Conservation (phyloP, 2,329 filamentous ascomycete species). For the Apiospora pterosperma region DNA sequence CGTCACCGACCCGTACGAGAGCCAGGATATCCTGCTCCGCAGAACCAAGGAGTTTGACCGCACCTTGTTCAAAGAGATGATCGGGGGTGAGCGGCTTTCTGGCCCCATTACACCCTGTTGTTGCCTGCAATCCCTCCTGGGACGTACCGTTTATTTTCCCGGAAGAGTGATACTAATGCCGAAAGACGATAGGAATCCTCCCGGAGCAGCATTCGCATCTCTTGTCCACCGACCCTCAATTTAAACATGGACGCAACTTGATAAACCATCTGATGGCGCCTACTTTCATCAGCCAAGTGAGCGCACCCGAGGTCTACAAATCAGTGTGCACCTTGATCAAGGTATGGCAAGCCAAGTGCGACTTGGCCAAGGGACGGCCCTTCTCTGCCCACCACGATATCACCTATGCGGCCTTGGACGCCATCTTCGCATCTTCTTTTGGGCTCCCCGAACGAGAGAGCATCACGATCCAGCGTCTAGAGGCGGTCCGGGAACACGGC, state of each 20-base stretch:
- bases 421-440: constrained; percentile 4
- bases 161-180: background rate
- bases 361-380: background rate
- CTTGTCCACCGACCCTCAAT: background rate
- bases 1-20: constrained; percentile 11
- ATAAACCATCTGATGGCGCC: constrained; percentile 7
- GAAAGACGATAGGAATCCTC: background rate
- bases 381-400: constrained; percentile 5
- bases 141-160: too few species aligned
- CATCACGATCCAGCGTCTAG: background rate
- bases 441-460: background rate
- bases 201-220: background rate
- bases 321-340: background rate
- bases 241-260: background rate
- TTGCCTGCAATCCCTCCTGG: too few species aligned
- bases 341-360: constrained; percentile 6
- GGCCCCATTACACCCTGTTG: background rate
- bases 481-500: background rate
- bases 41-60: constrained; percentile 12
- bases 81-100: background rate
- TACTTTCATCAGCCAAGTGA: constrained; percentile 5
- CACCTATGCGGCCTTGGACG: background rate
- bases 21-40: constrained; percentile 12
- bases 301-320: background rate
- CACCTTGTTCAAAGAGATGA: background rate